Conservation (phyloP, 305 asterid species). For the Salvia sclarea region DNA sequence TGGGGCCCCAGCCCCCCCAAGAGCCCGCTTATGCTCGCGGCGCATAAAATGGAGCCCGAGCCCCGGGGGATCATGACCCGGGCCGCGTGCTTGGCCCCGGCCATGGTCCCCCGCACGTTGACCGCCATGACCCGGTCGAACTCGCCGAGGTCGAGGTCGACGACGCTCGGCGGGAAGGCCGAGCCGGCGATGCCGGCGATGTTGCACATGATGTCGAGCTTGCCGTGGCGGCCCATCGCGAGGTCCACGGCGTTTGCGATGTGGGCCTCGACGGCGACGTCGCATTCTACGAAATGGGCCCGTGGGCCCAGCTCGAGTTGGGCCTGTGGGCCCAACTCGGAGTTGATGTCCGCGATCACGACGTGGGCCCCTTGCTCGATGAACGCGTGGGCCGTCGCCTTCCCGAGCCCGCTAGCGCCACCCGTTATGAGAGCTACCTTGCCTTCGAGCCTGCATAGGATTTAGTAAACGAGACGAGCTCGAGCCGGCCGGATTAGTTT, state of each 20-base stretch:
- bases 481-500: too few species aligned
- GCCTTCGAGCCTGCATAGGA: slow-evolving; percentile 38
- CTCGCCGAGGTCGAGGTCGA: slow-evolving; percentile 33
- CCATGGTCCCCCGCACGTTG: slow-evolving; percentile 39
- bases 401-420: slow-evolving; percentile 62
- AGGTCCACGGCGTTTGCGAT: slow-evolving; percentile 34
- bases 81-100: slow-evolving; percentile 45
- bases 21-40: slow-evolving; percentile 39
- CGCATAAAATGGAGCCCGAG: slow-evolving; percentile 46
- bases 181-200: slow-evolving; percentile 38
- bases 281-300: slow-evolving; percentile 39
- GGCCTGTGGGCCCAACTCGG: slow-evolving; percentile 37
- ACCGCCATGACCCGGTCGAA: slow-evolving; percentile 40
- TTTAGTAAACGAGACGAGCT: background rate
- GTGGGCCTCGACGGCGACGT: slow-evolving; percentile 43
- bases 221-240: slow-evolving; percentile 35
- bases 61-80: slow-evolving; percentile 39
- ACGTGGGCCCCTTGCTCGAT: slow-evolving; percentile 50
- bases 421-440: slow-evolving; percentile 58
- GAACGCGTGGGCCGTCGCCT: slow-evolving; percentile 43
- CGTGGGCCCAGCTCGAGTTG: slow-evolving; percentile 34
- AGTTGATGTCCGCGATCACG: slow-evolving; percentile 44
- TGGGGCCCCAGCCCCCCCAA: slow-evolving; percentile 45
- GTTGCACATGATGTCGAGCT: slow-evolving; percentile 52
- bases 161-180: slow-evolving; percentile 11